Base-by-base conservation (phyloP, 2,329 filamentous ascomycete species). In the Phyllosticta citribraziliensis region DNA sequence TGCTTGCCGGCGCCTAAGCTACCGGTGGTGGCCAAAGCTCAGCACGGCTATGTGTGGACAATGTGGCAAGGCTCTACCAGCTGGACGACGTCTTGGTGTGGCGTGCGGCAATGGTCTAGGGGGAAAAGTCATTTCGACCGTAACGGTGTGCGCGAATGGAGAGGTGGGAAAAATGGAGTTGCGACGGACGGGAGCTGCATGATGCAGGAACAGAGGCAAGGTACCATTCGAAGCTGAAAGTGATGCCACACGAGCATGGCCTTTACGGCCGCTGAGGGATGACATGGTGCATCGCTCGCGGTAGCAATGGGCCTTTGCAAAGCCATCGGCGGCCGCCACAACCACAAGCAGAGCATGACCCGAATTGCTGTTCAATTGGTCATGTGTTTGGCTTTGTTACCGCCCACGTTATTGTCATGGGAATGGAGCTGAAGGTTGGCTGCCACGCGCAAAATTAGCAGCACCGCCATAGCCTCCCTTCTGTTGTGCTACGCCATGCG, bases 381-480 rank as follows among this genome's bases (percentile, higher is more conserved):
- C 14, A n/a, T 47, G 40, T 47, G 14, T n/a, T 47, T 17, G 40
- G 40, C 40, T 47, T 47, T 47, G 53, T 54, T 40, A 56, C 52
- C 52, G 53, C 53, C 51, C 58, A 60, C 58, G 58, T 60, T 60
- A 60, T 60, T 54, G 58, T 52, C 55, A 47, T 47, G 40, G 40
- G 40, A n/a, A 47, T 50, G 52, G 57, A 50, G 40, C 35, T 55
- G 58, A 52, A 35, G 58, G 51, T 60, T 60, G 58, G 54, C 59
- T 61, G 59, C 47, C 59, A 33, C 27, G 59, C 53, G 47, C 59
- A 61, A 61, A 61, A 47, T 61, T 61, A 61, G 59, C 54, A 61
- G 59, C 59, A 61, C 24, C 55, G 55, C 59, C 57, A 52, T 61
- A 54, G 59, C 58, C 55, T 56, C 24, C 40, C 40, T 47, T 47